phyloP scores from a whole-genome alignment of 768 basidiomycete genomes.

The Termitomyces sp. region DNA sequence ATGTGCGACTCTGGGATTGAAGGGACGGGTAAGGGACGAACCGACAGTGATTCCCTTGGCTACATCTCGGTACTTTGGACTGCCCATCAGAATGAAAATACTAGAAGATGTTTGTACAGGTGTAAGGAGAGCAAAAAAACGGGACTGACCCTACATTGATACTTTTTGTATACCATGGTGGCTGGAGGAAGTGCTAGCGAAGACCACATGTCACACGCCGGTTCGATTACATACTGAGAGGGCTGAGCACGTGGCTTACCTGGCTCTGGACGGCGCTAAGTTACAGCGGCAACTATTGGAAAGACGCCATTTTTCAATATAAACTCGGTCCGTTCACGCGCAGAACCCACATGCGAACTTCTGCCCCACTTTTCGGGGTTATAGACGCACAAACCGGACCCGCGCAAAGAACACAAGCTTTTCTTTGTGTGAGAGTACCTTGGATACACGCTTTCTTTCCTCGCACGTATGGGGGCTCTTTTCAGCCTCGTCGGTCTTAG shows the following conservation, averaged over 20 bases:
- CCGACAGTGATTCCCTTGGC: constrained; percentile 46
- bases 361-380: background rate
- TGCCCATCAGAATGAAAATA: constrained; percentile 42
- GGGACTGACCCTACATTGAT: constrained; percentile 40
- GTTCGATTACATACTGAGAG: background rate
- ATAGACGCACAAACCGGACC: constrained; percentile 5
- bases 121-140: background rate
- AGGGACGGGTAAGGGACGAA: constrained; percentile 17
- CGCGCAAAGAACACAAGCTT: constrained; percentile 4
- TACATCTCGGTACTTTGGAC: constrained; percentile 37
- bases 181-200: background rate
- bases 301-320: background rate
- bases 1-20: background rate
- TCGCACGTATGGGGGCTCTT: constrained; percentile 20
- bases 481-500: constrained; percentile 24
- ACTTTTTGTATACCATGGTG: constrained; percentile 31
- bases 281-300: background rate
- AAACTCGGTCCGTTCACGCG: background rate
- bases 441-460: background rate
- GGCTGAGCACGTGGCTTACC: background rate
- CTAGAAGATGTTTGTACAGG: constrained; percentile 18
- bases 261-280: background rate
- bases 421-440: background rate
- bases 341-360: background rate
- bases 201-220: background rate